Evolutionary conservation across 441 rosid species (phyloP).

Genomic region (Geranium incanum): DNA sequence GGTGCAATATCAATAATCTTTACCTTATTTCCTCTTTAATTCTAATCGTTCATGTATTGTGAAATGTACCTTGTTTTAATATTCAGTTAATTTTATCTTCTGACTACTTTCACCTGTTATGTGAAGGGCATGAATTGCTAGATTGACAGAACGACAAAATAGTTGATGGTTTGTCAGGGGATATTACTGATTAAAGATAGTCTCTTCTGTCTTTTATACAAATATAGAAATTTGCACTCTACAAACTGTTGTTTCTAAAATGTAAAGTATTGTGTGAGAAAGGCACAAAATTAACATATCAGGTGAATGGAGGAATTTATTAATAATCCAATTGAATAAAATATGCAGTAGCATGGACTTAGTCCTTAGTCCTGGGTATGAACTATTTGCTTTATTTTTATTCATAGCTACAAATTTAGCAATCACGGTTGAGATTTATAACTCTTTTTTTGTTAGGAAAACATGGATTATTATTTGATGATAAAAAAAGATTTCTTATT

Average conservation of each 20-base stretch:
- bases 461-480: not conserved
- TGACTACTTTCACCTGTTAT: not conserved
- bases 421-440: not conserved
- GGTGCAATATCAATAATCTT: not conserved
- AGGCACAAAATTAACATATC: not conserved
- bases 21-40: not conserved
- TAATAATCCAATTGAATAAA: not conserved
- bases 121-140: conserved; percentile 5
- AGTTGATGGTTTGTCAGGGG: not conserved
- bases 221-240: not conserved
- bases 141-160: not conserved
- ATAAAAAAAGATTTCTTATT: not conserved
- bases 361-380: not conserved
- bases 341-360: not conserved
- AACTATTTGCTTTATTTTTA: not conserved
- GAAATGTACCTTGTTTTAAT: not conserved
- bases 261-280: not conserved
- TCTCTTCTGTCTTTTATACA: not conserved
- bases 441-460: not conserved
- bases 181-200: conserved; percentile 1
- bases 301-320: not conserved
- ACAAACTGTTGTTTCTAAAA: not conserved
- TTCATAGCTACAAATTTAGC: not conserved
- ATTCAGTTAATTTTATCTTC: not conserved
- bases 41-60: not conserved